Evolutionary conservation across 495 filamentous ascomycete species (phyloP).

Genomic region (Niebla homalea): DNA sequence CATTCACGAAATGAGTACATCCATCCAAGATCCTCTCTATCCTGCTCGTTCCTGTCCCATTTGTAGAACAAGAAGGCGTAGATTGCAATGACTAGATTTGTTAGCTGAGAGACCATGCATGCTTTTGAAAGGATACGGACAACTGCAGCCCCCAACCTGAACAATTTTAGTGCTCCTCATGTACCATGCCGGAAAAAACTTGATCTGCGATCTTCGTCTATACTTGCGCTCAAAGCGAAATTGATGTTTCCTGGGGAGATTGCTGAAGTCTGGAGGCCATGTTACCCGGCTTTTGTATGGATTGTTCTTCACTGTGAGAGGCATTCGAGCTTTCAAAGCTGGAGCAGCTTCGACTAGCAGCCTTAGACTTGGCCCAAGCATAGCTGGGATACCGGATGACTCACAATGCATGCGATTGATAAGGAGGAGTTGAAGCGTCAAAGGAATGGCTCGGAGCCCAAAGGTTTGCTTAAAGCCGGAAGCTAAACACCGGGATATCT

Average conservation of each 20-base stretch:
- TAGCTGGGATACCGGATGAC: background rate
- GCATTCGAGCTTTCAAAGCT: too few relatives aligned
- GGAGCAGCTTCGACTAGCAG: background rate
- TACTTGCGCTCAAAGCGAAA: slow-evolving; percentile 62
- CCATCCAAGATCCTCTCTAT: too few relatives aligned
- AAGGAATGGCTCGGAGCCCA: background rate
- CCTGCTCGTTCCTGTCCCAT: background rate
- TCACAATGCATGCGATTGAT: background rate
- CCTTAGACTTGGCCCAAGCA: background rate
- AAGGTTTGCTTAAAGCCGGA: background rate
- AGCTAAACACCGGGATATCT: background rate
- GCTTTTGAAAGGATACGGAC: slow-evolving; percentile 31
- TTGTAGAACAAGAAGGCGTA: slow-evolving; percentile 4
- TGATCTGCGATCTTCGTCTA: slow-evolving; percentile 41
- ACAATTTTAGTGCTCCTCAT: slow-evolving; percentile 55
- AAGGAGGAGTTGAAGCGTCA: background rate
- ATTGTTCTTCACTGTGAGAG: slow-evolving; percentile 21
- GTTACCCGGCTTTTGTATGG: slow-evolving; percentile 66
- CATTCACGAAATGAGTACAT: too few relatives aligned
- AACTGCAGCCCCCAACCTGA: slow-evolving; percentile 51
- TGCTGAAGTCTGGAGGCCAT: slow-evolving; percentile 88
- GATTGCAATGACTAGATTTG: background rate
- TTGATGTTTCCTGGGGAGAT: slow-evolving; percentile 68
- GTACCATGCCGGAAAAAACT: slow-evolving; percentile 61
- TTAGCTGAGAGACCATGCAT: background rate